These are phyloP conservation scores for Rhizophagus sp. DNA, from an alignment of 192 early-diverging fungal species.

Conservation along the genomic window DNA sequence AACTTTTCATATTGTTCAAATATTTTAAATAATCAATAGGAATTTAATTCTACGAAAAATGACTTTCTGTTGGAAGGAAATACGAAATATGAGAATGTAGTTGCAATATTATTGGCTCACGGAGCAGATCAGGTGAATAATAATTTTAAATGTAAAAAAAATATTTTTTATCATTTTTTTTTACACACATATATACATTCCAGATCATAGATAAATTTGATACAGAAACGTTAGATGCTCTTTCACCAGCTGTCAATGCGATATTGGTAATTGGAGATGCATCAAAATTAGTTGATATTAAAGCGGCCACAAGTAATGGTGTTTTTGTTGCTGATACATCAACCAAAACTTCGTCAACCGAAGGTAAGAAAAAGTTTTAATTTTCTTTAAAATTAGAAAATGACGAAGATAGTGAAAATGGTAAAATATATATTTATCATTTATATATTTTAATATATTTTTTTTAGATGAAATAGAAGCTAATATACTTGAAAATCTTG, in stretches of 20 bases:
- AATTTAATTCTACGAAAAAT: conserved; percentile 14
- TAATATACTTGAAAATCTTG: conserved; percentile 17
- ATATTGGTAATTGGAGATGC: conserved; percentile 21
- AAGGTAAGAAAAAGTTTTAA: not conserved
- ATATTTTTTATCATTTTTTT: not conserved
- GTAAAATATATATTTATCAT: not conserved
- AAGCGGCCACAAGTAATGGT: conserved; percentile 12
- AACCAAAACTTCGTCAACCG: not conserved
- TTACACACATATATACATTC: too few species aligned
- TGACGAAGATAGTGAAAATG: not conserved
- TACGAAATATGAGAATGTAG: conserved; percentile 23
- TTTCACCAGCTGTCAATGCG: conserved; percentile 21
- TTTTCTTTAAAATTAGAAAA: not conserved
- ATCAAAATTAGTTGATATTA: conserved; percentile 23
- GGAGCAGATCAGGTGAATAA: conserved; percentile 17
- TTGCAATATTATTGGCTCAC: conserved; percentile 16
- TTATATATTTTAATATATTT: not conserved
- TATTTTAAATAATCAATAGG: not conserved
- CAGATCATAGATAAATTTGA: conserved; percentile 22
- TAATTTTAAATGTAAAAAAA: not conserved
- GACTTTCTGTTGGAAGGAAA: conserved; percentile 8
- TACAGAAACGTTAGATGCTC: conserved; percentile 4
- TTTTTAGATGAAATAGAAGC: conserved; percentile 8
- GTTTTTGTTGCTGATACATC: conserved; percentile 27
- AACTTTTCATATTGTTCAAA: not conserved